A percentile compares a stretch with the other conserved stretches of the same genome.
Conservation (phyloP, 306 rosid genomes). For the Comarum palustre region DNA sequence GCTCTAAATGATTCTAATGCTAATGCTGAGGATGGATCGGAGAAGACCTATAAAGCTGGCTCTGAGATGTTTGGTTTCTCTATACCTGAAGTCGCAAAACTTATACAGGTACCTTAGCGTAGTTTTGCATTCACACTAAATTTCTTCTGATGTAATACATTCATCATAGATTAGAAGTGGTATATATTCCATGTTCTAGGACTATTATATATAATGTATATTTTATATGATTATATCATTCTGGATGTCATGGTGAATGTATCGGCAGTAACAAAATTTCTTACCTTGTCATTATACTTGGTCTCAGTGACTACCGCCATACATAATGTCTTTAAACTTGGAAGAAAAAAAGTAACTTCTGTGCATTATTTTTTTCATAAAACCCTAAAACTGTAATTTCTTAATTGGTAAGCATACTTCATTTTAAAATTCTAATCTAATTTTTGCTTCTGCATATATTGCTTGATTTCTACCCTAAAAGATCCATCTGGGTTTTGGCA, state of each 20-base stretch:
- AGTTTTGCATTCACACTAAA: not conserved
- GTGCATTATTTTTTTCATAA: too few relatives aligned
- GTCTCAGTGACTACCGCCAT: not conserved
- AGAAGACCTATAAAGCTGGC: constrained; percentile 58
- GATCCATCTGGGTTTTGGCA: constrained; percentile 33
- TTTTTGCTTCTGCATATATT: constrained; percentile 7
- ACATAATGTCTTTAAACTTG: not conserved
- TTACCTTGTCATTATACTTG: not conserved
- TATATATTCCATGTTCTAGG: not conserved
- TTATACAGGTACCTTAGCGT: constrained; percentile 56
- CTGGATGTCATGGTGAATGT: constrained; percentile 1
- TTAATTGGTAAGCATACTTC: constrained; percentile 3
- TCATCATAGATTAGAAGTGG: not conserved
- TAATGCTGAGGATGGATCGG: constrained; percentile 42
- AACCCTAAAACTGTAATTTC: not conserved
- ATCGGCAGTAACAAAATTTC: too few relatives aligned
- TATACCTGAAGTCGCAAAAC: constrained; percentile 71
- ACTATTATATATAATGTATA: not conserved
- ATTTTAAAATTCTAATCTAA: constrained; percentile 4
- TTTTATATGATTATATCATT: not conserved
- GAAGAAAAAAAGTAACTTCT: too few relatives aligned
- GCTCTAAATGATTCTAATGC: constrained; percentile 48
- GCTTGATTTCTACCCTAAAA: constrained; percentile 23
- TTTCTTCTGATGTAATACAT: constrained; percentile 8
- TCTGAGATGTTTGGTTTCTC: constrained; percentile 95